Evolutionary conservation across 345 rosid genomes (phyloP).

Genomic region (Aquilaria sinensis): DNA sequence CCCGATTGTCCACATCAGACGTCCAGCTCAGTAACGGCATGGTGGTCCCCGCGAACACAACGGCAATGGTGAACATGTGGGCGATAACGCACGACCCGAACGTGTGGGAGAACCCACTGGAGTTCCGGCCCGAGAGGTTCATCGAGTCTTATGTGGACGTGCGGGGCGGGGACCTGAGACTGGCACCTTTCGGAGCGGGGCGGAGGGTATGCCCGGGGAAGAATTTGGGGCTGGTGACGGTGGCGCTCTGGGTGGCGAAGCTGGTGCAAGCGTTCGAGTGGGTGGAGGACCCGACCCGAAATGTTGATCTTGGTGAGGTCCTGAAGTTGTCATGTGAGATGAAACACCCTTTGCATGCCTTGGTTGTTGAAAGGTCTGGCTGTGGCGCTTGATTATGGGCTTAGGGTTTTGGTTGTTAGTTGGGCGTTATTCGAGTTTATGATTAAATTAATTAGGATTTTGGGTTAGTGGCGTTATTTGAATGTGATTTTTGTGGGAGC

Average conservation of each 20-base stretch:
- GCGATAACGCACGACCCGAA: conserved; percentile 72
- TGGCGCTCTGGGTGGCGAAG: conserved; percentile 73
- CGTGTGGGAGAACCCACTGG: conserved; percentile 57
- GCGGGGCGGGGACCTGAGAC: conserved; percentile 60
- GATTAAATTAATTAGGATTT: background rate
- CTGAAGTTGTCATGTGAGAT: conserved; percentile 88
- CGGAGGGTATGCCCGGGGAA: conserved; percentile 89
- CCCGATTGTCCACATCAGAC: conserved; percentile 77
- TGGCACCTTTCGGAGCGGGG: conserved; percentile 91
- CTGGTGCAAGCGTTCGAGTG: conserved; percentile 53
- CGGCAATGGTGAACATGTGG: conserved; percentile 99
- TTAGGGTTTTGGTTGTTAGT: conserved; percentile 2
- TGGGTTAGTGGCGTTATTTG: too few species aligned
- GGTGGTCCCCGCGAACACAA: conserved; percentile 67
- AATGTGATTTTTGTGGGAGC: background rate
- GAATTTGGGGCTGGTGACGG: conserved; percentile 64
- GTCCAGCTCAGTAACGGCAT: conserved; percentile 76
- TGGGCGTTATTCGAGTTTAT: background rate
- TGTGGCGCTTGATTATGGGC: background rate
- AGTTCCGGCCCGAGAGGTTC: conserved; percentile 71
- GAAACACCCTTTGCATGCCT: conserved; percentile 61
- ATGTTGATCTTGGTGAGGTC: conserved; percentile 60
- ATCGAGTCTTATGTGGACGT: conserved; percentile 40
- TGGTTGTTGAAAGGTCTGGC: conserved; percentile 26
- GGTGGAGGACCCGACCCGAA: conserved; percentile 31